Conservation (phyloP, 768 basidiomycete genomes). For the Tylopilus sp. region DNA sequence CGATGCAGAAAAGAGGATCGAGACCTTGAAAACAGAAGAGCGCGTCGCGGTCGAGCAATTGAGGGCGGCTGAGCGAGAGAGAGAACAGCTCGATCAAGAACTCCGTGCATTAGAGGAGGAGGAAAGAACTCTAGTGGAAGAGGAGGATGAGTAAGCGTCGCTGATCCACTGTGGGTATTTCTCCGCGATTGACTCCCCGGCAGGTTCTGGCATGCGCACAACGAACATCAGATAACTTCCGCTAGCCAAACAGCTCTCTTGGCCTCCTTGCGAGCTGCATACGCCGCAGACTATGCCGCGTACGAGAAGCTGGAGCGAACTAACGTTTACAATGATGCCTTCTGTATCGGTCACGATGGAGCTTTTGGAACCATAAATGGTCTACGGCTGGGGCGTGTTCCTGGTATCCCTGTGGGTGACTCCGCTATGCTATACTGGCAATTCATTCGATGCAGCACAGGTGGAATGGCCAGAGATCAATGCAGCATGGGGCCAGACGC, state of each 20-base stretch:
- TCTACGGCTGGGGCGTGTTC: constrained; percentile 83
- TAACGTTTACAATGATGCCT: constrained; percentile 94
- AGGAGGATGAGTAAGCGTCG: constrained; percentile 74
- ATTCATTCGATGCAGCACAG: constrained; percentile 35
- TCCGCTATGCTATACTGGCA: background rate
- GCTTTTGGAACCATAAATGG: constrained; percentile 99
- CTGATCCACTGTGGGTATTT: background rate
- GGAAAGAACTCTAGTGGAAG: constrained; percentile 72
- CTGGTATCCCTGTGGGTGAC: constrained; percentile 67
- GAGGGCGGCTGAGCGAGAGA: constrained; percentile 71
- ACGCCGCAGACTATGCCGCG: constrained; percentile 70
- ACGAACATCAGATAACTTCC: constrained; percentile 61
- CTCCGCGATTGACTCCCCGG: constrained; percentile 3
- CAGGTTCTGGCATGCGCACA: constrained; percentile 83
- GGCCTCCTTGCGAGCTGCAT: constrained; percentile 71
- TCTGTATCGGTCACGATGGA: constrained; percentile 92
- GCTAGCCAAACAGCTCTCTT: constrained; percentile 69
- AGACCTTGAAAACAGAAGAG: constrained; percentile 67
- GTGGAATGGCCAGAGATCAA: constrained; percentile 99
- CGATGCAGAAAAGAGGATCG: constrained; percentile 71
- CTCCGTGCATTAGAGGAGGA: constrained; percentile 67
- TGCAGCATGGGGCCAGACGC: constrained; percentile 95
- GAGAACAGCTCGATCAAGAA: constrained; percentile 72
- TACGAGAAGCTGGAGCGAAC: constrained; percentile 85
- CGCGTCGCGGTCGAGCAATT: constrained; percentile 68